phyloP scores from a whole-genome alignment of 495 filamentous ascomycete species.

The Pyrenula massariospora region DNA sequence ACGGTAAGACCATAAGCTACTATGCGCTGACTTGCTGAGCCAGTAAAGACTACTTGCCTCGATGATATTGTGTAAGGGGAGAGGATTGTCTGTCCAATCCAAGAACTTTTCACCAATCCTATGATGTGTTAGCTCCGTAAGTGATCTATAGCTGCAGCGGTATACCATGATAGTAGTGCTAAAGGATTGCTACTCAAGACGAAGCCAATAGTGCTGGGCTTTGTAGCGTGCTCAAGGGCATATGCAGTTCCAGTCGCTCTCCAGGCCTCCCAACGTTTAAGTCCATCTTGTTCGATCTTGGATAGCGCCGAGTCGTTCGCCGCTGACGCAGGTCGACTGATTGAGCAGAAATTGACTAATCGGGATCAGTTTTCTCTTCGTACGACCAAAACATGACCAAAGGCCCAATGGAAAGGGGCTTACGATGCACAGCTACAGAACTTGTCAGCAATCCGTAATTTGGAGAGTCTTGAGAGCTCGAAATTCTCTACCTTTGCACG shows the following conservation, averaged over 20 bases:
- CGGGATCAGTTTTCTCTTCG: too few relatives aligned
- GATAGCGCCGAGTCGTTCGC: background rate
- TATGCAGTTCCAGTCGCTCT: constrained; percentile 29
- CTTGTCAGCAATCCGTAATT: too few relatives aligned
- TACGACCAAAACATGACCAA: too few relatives aligned
- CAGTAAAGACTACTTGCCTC: constrained; percentile 40
- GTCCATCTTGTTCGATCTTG: constrained; percentile 8
- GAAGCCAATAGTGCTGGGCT: constrained; percentile 39
- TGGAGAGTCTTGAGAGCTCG: too few relatives aligned
- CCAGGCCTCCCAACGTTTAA: constrained; percentile 14
- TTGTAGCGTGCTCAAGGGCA: constrained; percentile 36
- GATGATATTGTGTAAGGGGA: constrained; percentile 37
- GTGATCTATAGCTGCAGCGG: too few relatives aligned
- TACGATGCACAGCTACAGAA: constrained; percentile 10
- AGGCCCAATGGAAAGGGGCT: background rate
- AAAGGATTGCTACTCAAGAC: constrained; percentile 39
- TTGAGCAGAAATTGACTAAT: too few relatives aligned
- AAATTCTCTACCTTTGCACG: too few relatives aligned
- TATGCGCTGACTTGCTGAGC: constrained; percentile 40
- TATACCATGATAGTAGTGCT: constrained; percentile 47
- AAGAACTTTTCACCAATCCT: constrained; percentile 47
- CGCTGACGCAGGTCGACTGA: constrained; percentile 8
- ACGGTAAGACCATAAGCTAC: constrained; percentile 37
- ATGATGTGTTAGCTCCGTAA: background rate
- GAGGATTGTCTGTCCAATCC: constrained; percentile 36